Base-by-base conservation (phyloP, 2,329 filamentous ascomycete genomes). In the Cladorrhinum sp. region DNA sequence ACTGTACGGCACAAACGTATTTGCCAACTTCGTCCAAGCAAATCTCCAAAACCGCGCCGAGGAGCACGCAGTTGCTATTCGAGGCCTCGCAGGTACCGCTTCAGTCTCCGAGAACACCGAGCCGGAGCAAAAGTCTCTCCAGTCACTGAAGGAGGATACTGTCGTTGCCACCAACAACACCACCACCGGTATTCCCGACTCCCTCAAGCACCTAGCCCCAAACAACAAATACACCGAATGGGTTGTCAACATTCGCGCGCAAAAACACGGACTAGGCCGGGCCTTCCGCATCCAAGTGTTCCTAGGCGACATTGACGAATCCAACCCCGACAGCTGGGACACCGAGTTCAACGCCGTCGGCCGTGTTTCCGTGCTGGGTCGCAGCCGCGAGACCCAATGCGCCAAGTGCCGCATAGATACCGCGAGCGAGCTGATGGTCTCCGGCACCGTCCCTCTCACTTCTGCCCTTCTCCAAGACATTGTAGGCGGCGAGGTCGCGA, bases 221-320 rank as follows among this genome's bases (percentile, higher is more conserved):
- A 62, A 73, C 58, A 72, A 70, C 61, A 70, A 70, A 28, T 73
- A 77, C 65, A 72, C 70, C 28, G 74, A 87, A 61, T 88, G 84
- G 76, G 74, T 82, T 12, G 79, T 81, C 66, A 84, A 82, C 67
- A 76, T 87, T 62, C 73, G 75, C n/a, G 78, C 82, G 2, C 69
- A 76, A 57, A 84, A 82, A 65, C 75, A 77, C 60, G 78, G 79
- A 3, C 71, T 82, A 2, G 73, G 76, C 21, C 77, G 77, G 2
- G 79, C 82, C 5, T 86, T 83, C 71, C 78, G 77, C 33, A 74
- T 87, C 20, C 81, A 82, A 67, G 72, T 86, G 62, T 87, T 87
- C 74, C 72, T 87, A 3, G 70, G 73, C 36, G 70, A 76, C 56
- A 62, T 67, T 48, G 50, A 65, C 33, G 55, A 58, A n/a, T 1